Conservation (phyloP, 2,329 filamentous ascomycete species). For the Colletotrichum spinosum region DNA sequence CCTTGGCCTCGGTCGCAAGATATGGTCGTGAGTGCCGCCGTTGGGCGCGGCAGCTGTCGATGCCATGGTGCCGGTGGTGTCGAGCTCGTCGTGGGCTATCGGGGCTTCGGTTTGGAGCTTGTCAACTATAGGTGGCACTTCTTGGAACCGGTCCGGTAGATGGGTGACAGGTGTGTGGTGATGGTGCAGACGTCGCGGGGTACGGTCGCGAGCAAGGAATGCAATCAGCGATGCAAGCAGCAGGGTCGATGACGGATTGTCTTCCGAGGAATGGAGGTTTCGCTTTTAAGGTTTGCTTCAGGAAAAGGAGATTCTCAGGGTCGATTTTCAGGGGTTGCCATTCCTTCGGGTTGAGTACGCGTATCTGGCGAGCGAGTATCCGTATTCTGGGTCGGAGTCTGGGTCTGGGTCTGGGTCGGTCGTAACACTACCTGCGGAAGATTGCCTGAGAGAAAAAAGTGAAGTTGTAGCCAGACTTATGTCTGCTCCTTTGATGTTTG, state of each 20-base stretch:
- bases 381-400: slow-evolving; percentile 1
- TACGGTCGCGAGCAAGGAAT: neutral
- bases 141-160: too few relatives aligned
- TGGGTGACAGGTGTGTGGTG: too few relatives aligned
- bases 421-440: too few relatives aligned
- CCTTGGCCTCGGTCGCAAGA: slow-evolving; percentile 62
- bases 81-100: neutral
- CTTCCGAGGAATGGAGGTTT: slow-evolving; percentile 3
- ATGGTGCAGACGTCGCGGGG: neutral
- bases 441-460: too few relatives aligned
- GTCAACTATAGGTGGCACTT: too few relatives aligned
- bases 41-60: slow-evolving; percentile 31
- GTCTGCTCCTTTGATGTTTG: neutral
- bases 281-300: slow-evolving; percentile 7
- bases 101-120: neutral
- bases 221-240: slow-evolving; percentile 15
- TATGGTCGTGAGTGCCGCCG: slow-evolving; percentile 49
- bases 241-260: neutral
- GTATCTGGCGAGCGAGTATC: slow-evolving; percentile 21
- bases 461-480: too few relatives aligned
- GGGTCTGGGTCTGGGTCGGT: too few relatives aligned
- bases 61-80: slow-evolving; percentile 14
- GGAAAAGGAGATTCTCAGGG: slow-evolving; percentile 28
- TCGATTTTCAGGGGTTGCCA: slow-evolving; percentile 36
- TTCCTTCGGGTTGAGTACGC: slow-evolving; percentile 27